Conservation (phyloP, 768 basidiomycete genomes). For the Trametes sanguinea region DNA sequence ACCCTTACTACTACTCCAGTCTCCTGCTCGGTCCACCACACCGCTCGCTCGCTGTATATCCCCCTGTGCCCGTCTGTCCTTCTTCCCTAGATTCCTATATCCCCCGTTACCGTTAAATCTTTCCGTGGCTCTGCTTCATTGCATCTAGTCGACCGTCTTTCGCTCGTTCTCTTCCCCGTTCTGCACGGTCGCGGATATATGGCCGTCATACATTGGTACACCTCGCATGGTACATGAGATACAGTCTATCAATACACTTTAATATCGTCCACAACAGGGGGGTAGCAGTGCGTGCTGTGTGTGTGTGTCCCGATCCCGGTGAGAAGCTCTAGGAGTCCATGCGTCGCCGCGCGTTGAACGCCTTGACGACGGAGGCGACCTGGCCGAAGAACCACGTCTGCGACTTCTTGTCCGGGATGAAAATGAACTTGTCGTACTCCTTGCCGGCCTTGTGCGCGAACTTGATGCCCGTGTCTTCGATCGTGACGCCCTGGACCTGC, state of each 20-base stretch:
- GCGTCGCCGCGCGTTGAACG: slow-evolving; percentile 70
- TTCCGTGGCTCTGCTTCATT: background rate
- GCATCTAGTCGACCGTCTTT: slow-evolving; percentile 11
- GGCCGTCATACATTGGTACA: slow-evolving; percentile 20
- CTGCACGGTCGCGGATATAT: slow-evolving; percentile 1
- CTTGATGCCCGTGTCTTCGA: slow-evolving; percentile 89
- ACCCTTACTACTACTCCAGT: background rate
- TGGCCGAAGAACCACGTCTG: slow-evolving; percentile 83
- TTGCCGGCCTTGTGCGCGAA: slow-evolving; percentile 79
- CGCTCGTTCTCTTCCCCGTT: slow-evolving; percentile 8
- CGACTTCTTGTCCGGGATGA: slow-evolving; percentile 72
- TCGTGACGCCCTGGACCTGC: slow-evolving; percentile 82
- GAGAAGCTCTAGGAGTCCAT: slow-evolving; percentile 51
- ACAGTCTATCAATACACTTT: slow-evolving; percentile 26
- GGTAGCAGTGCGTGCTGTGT: background rate
- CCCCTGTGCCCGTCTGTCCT: background rate
- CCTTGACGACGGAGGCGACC: slow-evolving; percentile 73
- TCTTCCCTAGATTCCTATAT: background rate
- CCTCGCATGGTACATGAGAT: slow-evolving; percentile 20
- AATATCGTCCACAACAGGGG: slow-evolving; percentile 1
- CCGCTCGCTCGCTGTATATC: slow-evolving; percentile 1
- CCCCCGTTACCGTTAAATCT: background rate
- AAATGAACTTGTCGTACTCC: slow-evolving; percentile 74
- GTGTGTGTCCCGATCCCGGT: no score
- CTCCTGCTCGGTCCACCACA: background rate